phyloP scores from a whole-genome alignment of 75 land plant species.

The Picea sitchensis region DNA sequence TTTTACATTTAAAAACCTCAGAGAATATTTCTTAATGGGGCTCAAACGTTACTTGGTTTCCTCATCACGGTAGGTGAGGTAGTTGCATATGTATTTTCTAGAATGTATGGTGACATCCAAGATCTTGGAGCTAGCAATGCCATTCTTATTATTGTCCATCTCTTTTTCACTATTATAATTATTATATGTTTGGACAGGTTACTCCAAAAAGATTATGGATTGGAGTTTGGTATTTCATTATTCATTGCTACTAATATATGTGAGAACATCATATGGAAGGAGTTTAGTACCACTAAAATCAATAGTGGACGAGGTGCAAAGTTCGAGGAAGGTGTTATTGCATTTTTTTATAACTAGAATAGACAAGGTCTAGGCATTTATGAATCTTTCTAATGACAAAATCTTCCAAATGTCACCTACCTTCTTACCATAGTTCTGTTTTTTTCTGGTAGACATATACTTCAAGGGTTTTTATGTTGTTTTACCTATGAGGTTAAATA shows the following conservation, averaged over 20 bases:
- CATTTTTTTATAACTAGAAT: slow-evolving; percentile 52
- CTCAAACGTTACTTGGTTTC: slow-evolving; percentile 47
- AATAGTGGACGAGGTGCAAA: slow-evolving; percentile 69
- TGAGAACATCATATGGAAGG: slow-evolving; percentile 68
- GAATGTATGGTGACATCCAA: slow-evolving; percentile 79
- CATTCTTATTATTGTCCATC: slow-evolving; percentile 74
- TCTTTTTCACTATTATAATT: slow-evolving; percentile 75
- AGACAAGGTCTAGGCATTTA: slow-evolving; percentile 58
- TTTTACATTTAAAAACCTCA: slow-evolving; percentile 52
- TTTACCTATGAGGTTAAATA: slow-evolving; percentile 68
- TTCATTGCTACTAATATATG: slow-evolving; percentile 90
- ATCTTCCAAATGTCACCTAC: slow-evolving; percentile 64
- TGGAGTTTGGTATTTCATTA: slow-evolving; percentile 81
- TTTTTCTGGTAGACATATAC: slow-evolving; percentile 64
- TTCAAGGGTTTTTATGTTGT: slow-evolving; percentile 78
- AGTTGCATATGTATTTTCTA: slow-evolving; percentile 81
- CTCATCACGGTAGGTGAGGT: slow-evolving; percentile 83
- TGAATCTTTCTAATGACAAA: slow-evolving; percentile 70
- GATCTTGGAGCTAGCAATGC: slow-evolving; percentile 88
- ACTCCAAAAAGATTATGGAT: slow-evolving; percentile 85
- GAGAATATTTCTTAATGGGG: slow-evolving; percentile 44
- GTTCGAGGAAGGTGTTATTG: slow-evolving; percentile 67
- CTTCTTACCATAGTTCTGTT: slow-evolving; percentile 58
- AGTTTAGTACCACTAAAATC: slow-evolving; percentile 61
- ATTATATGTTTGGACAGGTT: slow-evolving; percentile 79